Evolutionary conservation across 2,329 filamentous ascomycete genomes (phyloP), one percentile per base, ranked within the genome.

Genomic region (Aspergillus oerlinghausenensis): DNA sequence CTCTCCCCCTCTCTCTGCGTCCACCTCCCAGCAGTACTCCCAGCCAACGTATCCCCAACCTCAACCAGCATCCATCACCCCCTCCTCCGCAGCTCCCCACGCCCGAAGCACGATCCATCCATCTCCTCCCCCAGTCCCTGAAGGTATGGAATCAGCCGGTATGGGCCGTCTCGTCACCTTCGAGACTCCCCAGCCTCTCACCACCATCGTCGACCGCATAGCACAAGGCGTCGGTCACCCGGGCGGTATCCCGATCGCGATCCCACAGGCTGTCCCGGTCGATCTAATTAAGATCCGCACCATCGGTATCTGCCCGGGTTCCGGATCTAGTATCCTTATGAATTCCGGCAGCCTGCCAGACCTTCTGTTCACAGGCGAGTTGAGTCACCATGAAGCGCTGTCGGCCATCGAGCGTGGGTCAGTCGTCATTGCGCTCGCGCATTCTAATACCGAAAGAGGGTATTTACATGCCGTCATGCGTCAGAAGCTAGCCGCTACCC

Each of bases 381-480:
- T 97, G 80, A 89, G 85, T 67, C 94, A 99, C 71, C 94, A 99
- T 71, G 91, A 94, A 61, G 92, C 93, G 3, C 82, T 99, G 56
- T 85, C 89, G 42, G 90, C 92, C 1, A 90, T 89, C 28, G 92
- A 97, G 77, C 84, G 87, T 57, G 92, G 92, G 1, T 87, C 87
- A 61, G 88, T 86, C 54, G 89, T 97, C 0, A 84, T 97, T 52
- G 88, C 88, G 43, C 81, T 96, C 50, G 96, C 96, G 67, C 94
- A 99, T 73, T 93, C 89, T 65, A 97, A 97, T 73, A 94, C 90
- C 0, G 94, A 99, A 78, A 80, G 94, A 38, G 87, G 85, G 0
- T 99, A 93, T 70, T 75, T 99, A 66, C 82, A 82, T 57, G 81
- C 87, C 57, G 84, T 89, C 49, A 82, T 99, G 77, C 82, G 82